Conservation (phyloP, 2,329 filamentous ascomycete species). For the Amylocarpus encephaloides region DNA sequence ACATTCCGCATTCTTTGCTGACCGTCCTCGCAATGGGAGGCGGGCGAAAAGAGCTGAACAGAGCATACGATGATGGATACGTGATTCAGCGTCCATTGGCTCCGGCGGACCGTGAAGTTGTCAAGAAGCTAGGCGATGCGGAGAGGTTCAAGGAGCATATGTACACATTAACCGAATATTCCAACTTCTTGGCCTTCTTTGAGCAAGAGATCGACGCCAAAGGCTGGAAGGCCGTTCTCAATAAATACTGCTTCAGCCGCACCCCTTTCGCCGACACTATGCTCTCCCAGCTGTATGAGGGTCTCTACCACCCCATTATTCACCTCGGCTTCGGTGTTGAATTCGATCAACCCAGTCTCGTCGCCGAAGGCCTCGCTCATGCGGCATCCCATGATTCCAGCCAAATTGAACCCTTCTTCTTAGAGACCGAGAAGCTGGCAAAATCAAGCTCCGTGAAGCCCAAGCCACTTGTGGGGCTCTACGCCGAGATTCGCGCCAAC, state of each 20-base stretch:
- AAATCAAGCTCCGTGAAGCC: slow-evolving; percentile 5
- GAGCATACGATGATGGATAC: slow-evolving; percentile 57
- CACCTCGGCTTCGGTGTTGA: slow-evolving; percentile 78
- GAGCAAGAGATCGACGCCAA: slow-evolving; percentile 58
- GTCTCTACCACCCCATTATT: slow-evolving; percentile 69
- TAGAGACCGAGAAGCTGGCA: slow-evolving; percentile 38
- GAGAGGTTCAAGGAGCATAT: slow-evolving; percentile 49
- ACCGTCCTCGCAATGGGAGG: slow-evolving; percentile 69
- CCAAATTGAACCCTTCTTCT: slow-evolving; percentile 47
- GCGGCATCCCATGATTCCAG: slow-evolving; percentile 56
- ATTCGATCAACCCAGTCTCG: slow-evolving; percentile 68
- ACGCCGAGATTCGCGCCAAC: slow-evolving; percentile 50
- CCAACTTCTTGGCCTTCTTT: slow-evolving; percentile 71
- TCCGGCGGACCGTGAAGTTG: slow-evolving; percentile 40
- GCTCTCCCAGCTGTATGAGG: slow-evolving; percentile 58
- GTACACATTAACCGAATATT: slow-evolving; percentile 58
- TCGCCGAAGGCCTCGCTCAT: slow-evolving; percentile 73
- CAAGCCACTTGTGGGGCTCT: slow-evolving; percentile 48
- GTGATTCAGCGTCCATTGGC: slow-evolving; percentile 55
- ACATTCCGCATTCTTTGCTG: slow-evolving; percentile 71
- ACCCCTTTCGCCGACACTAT: slow-evolving; percentile 60
- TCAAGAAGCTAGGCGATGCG: slow-evolving; percentile 43
- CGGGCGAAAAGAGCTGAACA: slow-evolving; percentile 47
- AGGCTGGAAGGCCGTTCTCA: slow-evolving; percentile 53
- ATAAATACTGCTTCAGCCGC: slow-evolving; percentile 60